Conservation (phyloP, 2,329 filamentous ascomycete species). For the Pyricularia sp. region DNA sequence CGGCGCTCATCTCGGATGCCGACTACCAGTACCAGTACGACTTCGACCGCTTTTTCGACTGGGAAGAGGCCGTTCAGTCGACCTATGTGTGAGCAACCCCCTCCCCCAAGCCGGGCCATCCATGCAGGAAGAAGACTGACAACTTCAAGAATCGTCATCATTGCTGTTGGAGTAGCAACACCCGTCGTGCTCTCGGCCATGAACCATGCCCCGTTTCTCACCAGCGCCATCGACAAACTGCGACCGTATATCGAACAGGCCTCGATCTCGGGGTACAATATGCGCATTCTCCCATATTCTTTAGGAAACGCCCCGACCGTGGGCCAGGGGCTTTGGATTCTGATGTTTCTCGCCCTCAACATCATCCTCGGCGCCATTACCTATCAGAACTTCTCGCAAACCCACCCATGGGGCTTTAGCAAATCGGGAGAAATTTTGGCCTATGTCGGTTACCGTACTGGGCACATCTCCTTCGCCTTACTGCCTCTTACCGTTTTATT, state of each 20-base stretch:
- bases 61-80: not conserved
- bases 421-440: slow-evolving; percentile 1
- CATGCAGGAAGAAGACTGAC: not conserved
- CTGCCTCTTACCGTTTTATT: slow-evolving; percentile 27
- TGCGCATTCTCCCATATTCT: slow-evolving; percentile 18
- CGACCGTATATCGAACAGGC: not conserved
- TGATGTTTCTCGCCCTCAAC: slow-evolving; percentile 8
- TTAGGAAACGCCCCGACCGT: slow-evolving; percentile 20
- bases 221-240: not conserved
- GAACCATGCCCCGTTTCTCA: not conserved
- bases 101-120: not conserved
- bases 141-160: not conserved
- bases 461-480: slow-evolving; percentile 5
- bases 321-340: slow-evolving; percentile 11
- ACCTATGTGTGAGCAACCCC: not conserved
- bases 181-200: not conserved
- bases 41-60: not conserved
- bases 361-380: slow-evolving; percentile 4
- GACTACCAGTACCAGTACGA: slow-evolving; percentile 8
- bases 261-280: slow-evolving; percentile 14
- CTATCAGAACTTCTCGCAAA: not conserved
- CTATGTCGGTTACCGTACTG: slow-evolving; percentile 4
- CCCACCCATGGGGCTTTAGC: slow-evolving; percentile 1
- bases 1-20: slow-evolving; percentile 7
- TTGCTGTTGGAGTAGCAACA: not conserved